These are phyloP conservation scores for Clathrospora elynae DNA, from an alignment of 2,329 filamentous ascomycete genomes.

Conservation along the genomic window DNA sequence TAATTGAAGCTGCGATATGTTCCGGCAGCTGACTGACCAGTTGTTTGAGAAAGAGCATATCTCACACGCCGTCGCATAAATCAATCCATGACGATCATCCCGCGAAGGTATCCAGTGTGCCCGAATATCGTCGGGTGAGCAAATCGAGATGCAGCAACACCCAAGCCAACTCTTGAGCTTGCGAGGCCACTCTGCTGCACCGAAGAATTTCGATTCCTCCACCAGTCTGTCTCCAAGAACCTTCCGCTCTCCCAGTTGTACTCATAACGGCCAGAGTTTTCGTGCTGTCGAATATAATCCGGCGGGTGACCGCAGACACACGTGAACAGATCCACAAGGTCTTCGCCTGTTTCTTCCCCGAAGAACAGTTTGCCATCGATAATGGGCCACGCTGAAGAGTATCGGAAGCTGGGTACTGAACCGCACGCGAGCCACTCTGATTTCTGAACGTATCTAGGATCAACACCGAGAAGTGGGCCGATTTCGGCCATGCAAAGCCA, in stretches of 20 bases:
- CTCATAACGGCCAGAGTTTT: neutral
- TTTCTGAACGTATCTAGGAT: neutral
- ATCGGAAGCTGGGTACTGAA: neutral
- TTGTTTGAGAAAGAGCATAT: too few relatives aligned
- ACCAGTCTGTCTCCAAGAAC: neutral
- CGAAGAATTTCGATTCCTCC: neutral
- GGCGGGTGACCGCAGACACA: neutral
- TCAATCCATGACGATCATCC: constrained; percentile 10
- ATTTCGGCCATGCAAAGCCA: too few relatives aligned
- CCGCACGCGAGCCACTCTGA: constrained; percentile 11
- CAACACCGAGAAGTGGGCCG: neutral
- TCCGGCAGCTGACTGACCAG: too few relatives aligned
- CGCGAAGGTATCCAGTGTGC: constrained; percentile 7
- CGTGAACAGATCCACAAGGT: neutral
- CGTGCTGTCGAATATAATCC: neutral
- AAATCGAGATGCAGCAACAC: neutral
- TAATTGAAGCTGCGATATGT: too few relatives aligned
- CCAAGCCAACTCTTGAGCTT: neutral
- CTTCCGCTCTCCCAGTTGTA: constrained; percentile 4
- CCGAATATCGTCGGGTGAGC: constrained; percentile 1
- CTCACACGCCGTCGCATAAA: too few relatives aligned
- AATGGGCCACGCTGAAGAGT: constrained; percentile 4
- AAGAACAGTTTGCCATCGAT: neutral
- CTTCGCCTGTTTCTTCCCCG: neutral
- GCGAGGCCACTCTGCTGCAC: neutral